Percentiles rank a stretch among this genome's conserved stretches.
Conservation (phyloP, 805 yeast species). For the Crinitomyces ghanaensis region DNA sequence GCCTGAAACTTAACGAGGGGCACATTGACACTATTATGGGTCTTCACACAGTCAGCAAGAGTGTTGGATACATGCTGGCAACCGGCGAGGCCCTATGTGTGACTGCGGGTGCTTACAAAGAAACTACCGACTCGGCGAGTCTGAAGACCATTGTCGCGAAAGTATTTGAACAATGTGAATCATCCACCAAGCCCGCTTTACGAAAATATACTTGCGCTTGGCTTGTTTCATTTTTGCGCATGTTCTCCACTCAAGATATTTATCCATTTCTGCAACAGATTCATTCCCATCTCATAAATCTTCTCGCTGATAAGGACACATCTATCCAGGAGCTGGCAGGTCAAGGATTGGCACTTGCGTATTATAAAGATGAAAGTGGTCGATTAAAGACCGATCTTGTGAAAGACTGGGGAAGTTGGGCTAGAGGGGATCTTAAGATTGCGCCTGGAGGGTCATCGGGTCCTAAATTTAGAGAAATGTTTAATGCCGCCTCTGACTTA, state of each 20-base stretch:
- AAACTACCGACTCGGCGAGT: no score
- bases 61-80: constrained; percentile 63
- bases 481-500: constrained; percentile 81
- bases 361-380: no score
- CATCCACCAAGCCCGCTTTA: constrained; percentile 62
- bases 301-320: constrained; percentile 73
- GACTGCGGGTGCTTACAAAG: constrained; percentile 36
- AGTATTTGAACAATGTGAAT: no score
- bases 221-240: no score
- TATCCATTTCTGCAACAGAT: no score
- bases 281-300: constrained; percentile 65
- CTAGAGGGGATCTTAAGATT: no score
- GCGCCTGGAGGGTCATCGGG: constrained; percentile 80
- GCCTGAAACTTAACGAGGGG: constrained; percentile 18
- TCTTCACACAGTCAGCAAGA: constrained; percentile 53
- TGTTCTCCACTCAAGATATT: no score
- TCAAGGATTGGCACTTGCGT: constrained; percentile 74
- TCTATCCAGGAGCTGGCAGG: constrained; percentile 88
- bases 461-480: constrained; percentile 82
- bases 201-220: constrained; percentile 75
- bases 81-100: constrained; percentile 77
- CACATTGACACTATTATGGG: constrained; percentile 41
- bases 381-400: no score
- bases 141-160: no score
- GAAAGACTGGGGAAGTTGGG: no score